Conservation (phyloP, 2,329 filamentous ascomycete genomes). For the Ascosphaera apis region DNA sequence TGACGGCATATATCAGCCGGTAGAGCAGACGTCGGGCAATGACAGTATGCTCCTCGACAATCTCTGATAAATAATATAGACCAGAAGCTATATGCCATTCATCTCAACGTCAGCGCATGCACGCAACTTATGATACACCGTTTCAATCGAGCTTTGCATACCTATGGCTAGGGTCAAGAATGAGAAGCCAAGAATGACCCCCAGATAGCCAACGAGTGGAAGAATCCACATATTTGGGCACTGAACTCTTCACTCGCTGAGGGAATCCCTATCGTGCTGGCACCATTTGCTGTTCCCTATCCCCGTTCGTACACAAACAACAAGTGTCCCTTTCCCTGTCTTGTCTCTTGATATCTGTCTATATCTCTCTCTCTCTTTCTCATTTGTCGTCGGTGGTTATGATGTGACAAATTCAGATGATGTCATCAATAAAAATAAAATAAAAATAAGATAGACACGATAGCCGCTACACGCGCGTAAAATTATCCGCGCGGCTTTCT, state of each 20-base stretch:
- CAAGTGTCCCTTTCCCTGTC: conserved; percentile 1
- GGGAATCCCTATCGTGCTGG: no score
- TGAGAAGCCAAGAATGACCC: conserved; percentile 67
- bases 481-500: no score
- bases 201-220: conserved; percentile 71
- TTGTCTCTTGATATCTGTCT: neutral
- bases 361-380: no score
- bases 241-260: conserved; percentile 1
- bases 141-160: conserved; percentile 17
- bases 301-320: neutral
- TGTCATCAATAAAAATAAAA: no score
- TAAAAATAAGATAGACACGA: no score
- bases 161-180: conserved; percentile 89
- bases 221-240: conserved; percentile 75
- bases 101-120: neutral
- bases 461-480: no score
- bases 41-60: conserved; percentile 95
- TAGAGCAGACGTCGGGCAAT: conserved; percentile 70
- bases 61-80: conserved; percentile 91
- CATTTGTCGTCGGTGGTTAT: no score
- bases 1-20: conserved; percentile 62
- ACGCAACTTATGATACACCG: neutral
- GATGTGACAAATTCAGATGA: no score
- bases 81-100: conserved; percentile 48
- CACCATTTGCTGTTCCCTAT: no score